These are phyloP conservation scores for Amauroascus verrucosus DNA, from an alignment of 2,329 filamentous ascomycete genomes.

Conservation along the genomic window DNA sequence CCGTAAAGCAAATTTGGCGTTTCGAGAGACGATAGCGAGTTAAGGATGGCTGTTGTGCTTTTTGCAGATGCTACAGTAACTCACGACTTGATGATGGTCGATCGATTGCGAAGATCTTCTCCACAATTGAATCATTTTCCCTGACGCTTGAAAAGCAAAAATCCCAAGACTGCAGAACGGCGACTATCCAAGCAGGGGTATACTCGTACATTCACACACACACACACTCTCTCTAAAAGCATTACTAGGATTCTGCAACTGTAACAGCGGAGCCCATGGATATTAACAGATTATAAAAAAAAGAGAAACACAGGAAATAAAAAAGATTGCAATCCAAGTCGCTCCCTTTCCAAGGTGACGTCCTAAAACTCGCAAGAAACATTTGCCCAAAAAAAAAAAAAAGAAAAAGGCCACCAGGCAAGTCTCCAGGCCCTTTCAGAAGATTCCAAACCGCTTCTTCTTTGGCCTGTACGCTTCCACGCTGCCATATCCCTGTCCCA, in stretches of 20 bases:
- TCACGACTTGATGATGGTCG: neutral
- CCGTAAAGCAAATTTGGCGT: slow-evolving; percentile 1
- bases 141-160: slow-evolving; percentile 4
- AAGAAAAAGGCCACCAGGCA: neutral
- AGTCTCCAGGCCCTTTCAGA: slow-evolving; percentile 10
- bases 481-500: slow-evolving; percentile 22
- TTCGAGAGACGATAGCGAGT: slow-evolving; percentile 1
- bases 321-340: neutral
- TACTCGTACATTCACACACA: slow-evolving; percentile 8
- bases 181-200: slow-evolving; percentile 1
- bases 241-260: neutral
- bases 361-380: neutral
- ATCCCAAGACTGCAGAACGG: neutral
- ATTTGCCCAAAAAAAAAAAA: no score
- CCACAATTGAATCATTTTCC: slow-evolving; percentile 10
- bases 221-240: neutral
- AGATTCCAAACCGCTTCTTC: slow-evolving; percentile 20
- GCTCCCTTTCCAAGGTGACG: neutral
- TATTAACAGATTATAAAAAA: neutral
- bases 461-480: slow-evolving; percentile 26
- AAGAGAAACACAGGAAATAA: slow-evolving; percentile 10
- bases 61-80: slow-evolving; percentile 1
- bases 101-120: slow-evolving; percentile 11
- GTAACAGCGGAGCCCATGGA: neutral
- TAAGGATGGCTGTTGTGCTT: neutral